These are phyloP conservation scores for Yarrowia sp. DNA, from an alignment of 805 yeast species.

Conservation along the genomic window DNA sequence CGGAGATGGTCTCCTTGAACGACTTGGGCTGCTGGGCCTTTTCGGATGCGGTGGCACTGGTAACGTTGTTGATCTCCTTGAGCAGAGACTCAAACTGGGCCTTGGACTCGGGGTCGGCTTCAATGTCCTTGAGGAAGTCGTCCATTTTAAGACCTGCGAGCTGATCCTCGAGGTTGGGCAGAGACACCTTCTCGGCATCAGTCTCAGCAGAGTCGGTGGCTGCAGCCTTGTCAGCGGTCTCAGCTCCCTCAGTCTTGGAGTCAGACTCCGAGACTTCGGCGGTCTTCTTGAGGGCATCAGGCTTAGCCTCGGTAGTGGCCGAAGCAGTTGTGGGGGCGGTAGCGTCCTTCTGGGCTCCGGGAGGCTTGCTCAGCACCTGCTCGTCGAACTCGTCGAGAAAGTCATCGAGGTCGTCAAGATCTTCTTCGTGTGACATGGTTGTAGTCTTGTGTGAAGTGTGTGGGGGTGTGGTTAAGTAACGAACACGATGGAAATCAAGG, in stretches of 20 bases:
- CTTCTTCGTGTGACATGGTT: slow-evolving; percentile 30
- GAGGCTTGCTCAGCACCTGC: slow-evolving; percentile 60
- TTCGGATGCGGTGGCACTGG: slow-evolving; percentile 2
- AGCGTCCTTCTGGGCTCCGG: slow-evolving; percentile 40
- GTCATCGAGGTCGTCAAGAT: slow-evolving; percentile 40
- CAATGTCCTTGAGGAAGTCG: slow-evolving; percentile 48
- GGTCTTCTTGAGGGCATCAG: background rate
- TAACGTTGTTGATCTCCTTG: slow-evolving; percentile 19
- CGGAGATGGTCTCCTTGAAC: slow-evolving; percentile 72
- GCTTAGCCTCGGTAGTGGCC: slow-evolving; percentile 2
- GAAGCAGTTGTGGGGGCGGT: background rate
- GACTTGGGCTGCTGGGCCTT: slow-evolving; percentile 23
- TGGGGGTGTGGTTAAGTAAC: background rate
- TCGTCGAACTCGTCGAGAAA: slow-evolving; percentile 81
- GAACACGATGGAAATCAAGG: slow-evolving; percentile 5
- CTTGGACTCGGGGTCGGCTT: slow-evolving; percentile 53
- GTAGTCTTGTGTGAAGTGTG: background rate
- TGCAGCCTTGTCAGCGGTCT: background rate
- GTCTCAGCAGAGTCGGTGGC: slow-evolving; percentile 21
- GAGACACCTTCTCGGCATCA: slow-evolving; percentile 28
- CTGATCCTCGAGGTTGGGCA: slow-evolving; percentile 40
- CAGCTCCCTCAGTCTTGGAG: slow-evolving; percentile 14
- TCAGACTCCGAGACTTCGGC: background rate
- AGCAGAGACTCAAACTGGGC: slow-evolving; percentile 48
- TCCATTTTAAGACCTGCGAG: slow-evolving; percentile 42